Evolutionary conservation across 208 protist species (phyloP).

Genomic region (Naegleria fowleri): DNA sequence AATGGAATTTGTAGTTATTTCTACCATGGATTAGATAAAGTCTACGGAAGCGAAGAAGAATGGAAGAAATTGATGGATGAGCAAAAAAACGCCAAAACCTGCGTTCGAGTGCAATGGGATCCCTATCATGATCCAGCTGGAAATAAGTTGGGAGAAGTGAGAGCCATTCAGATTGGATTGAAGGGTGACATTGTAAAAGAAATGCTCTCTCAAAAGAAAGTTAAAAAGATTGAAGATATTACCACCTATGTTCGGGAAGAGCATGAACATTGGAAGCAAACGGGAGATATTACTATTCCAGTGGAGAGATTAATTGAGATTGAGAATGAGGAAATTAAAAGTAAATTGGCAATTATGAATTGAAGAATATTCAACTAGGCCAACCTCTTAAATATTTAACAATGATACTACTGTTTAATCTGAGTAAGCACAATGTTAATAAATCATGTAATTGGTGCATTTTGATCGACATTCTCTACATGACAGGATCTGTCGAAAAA

Average conservation of each 20-base stretch:
- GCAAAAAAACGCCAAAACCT: not conserved
- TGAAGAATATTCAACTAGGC: not conserved
- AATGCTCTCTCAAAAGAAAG: not conserved
- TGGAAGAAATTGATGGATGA: too few species aligned
- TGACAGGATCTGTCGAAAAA: too few species aligned
- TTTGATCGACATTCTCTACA: too few species aligned
- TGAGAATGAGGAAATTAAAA: not conserved
- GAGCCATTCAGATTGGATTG: constrained; percentile 3
- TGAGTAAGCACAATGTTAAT: too few species aligned
- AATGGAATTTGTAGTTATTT: not conserved
- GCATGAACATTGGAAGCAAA: not conserved
- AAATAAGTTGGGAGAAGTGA: not conserved
- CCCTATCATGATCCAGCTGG: constrained; percentile 5
- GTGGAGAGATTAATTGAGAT: not conserved
- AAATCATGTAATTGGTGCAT: too few species aligned
- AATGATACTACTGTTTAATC: too few species aligned
- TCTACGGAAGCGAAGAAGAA: not conserved
- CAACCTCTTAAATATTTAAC: too few species aligned
- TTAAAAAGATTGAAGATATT: constrained; percentile 1
- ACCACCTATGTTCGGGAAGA: not conserved
- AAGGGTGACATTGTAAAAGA: not conserved
- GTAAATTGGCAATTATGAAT: not conserved
- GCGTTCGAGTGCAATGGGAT: not conserved
- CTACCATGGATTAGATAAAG: not conserved
- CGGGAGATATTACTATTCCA: not conserved